These are phyloP conservation scores for Didymella exigua DNA, from an alignment of 2,329 filamentous ascomycete genomes.

Conservation along the genomic window DNA sequence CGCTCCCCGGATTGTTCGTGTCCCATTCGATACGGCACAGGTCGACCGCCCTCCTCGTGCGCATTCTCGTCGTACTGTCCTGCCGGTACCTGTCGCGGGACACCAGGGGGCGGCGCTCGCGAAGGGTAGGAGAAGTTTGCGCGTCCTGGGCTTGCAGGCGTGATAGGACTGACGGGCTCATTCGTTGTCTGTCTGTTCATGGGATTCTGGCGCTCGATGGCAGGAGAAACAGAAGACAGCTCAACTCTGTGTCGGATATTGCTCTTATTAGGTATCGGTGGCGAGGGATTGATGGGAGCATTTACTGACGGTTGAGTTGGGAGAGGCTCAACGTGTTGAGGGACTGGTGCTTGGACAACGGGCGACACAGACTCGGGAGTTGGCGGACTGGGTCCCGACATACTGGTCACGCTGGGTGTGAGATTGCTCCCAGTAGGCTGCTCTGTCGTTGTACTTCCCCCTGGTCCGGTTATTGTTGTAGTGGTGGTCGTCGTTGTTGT, in stretches of 20 bases:
- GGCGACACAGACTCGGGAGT: constrained; percentile 32
- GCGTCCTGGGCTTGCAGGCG: constrained; percentile 35
- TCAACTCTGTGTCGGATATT: constrained; percentile 46
- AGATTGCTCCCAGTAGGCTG: constrained; percentile 29
- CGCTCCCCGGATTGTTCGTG: constrained; percentile 18
- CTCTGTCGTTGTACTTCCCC: constrained; percentile 42
- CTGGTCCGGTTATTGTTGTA: constrained; percentile 44
- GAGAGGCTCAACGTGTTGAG: constrained; percentile 14
- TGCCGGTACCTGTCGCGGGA: constrained; percentile 36
- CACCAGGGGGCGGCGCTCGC: constrained; percentile 39
- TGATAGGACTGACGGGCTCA: constrained; percentile 31
- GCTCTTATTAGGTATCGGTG: constrained; percentile 43
- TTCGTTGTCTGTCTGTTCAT: constrained; percentile 32
- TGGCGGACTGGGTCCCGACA: constrained; percentile 43
- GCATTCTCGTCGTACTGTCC: constrained; percentile 9
- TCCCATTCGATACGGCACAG: constrained; percentile 29
- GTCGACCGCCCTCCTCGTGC: constrained; percentile 24
- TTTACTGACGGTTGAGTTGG: constrained; percentile 22
- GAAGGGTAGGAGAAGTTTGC: constrained; percentile 47
- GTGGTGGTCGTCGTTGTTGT: constrained; percentile 47
- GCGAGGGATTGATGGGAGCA: constrained; percentile 25
- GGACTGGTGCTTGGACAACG: neutral
- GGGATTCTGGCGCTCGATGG: constrained; percentile 41
- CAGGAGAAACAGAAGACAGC: constrained; percentile 42
- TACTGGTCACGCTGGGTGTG: constrained; percentile 36